Conservation (phyloP, 1,139 yeast species). For the Yamadazyma trypodendri region DNA sequence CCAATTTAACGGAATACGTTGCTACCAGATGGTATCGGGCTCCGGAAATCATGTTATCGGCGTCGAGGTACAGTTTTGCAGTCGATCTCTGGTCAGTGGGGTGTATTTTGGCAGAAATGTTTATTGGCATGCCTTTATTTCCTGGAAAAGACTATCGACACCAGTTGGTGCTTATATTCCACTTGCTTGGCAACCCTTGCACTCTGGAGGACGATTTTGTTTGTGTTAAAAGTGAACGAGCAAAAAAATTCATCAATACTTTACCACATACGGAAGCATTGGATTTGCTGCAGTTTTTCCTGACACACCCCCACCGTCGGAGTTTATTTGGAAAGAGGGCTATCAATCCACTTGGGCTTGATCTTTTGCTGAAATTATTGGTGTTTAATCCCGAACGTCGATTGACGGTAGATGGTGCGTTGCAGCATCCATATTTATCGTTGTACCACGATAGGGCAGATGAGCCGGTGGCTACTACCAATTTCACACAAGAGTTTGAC, state of each 20-base stretch:
- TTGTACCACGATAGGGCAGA: conserved; percentile 82
- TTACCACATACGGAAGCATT: conserved; percentile 7
- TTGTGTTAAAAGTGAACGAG: conserved; percentile 58
- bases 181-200: conserved; percentile 62
- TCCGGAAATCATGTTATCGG: conserved; percentile 73
- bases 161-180: conserved; percentile 61
- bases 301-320: conserved; percentile 20
- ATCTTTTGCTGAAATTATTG: conserved; percentile 69
- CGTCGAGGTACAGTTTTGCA: conserved; percentile 67
- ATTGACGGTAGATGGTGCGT: conserved; percentile 76
- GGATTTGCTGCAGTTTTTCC: conserved; percentile 10
- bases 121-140: conserved; percentile 64
- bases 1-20: conserved; percentile 61
- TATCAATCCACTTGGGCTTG: conserved; percentile 69
- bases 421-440: conserved; percentile 76
- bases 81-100: conserved; percentile 82
- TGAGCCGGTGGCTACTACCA: conserved; percentile 74
- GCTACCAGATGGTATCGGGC: conserved; percentile 84
- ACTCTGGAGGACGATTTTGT: conserved; percentile 50
- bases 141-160: conserved; percentile 78
- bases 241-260: conserved; percentile 59
- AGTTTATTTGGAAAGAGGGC: conserved; percentile 17
- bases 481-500: conserved; percentile 76
- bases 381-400: conserved; percentile 80
- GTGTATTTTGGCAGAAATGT: conserved; percentile 68